Evolutionary conservation across 306 rosid genomes (phyloP).

Genomic region (Lotus japonicus): DNA sequence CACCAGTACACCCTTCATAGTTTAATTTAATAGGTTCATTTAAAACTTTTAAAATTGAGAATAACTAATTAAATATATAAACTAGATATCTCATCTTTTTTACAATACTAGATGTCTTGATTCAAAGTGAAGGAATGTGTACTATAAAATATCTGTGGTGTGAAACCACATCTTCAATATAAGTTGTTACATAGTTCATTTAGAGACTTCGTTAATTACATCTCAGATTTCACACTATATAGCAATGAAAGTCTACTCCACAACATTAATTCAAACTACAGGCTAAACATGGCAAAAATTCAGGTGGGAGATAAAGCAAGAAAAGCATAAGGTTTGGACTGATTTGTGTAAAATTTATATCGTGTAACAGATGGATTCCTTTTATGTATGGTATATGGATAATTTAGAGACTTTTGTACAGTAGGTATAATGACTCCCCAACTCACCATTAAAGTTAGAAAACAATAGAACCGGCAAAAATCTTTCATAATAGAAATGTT

Average conservation of each 20-base stretch:
- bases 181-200: too few species aligned
- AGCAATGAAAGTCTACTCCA: neutral
- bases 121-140: too few species aligned
- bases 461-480: conserved; percentile 31
- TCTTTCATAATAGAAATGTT: conserved; percentile 11
- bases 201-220: neutral
- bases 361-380: neutral
- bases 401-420: too few species aligned
- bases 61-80: too few species aligned
- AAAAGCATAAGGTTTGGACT: neutral
- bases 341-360: neutral
- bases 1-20: too few species aligned
- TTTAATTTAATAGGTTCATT: too few species aligned
- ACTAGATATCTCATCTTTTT: too few species aligned
- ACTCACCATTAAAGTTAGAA: conserved; percentile 9
- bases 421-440: conserved; percentile 1
- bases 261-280: neutral
- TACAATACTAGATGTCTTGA: too few species aligned
- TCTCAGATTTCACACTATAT: neutral
- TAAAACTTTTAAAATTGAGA: too few species aligned
- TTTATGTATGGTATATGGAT: too few species aligned
- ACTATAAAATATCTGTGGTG: too few species aligned
- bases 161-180: too few species aligned
- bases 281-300: neutral
- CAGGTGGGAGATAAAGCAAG: neutral